Base-by-base conservation (phyloP, 1,284 basidiomycete species). In the Papiliotrema fonsecae region DNA sequence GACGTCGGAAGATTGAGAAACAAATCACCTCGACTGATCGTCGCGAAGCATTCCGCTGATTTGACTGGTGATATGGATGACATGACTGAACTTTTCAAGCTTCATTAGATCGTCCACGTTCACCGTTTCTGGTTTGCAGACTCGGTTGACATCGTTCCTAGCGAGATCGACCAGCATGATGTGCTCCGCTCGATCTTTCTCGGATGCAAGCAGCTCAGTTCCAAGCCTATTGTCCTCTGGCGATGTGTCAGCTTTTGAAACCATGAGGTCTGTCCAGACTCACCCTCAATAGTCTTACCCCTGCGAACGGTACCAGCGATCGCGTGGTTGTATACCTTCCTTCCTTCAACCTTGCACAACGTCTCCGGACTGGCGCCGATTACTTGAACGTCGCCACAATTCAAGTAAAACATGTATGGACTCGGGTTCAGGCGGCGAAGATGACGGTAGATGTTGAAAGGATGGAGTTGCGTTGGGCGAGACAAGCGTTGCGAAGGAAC, bases 91-190 rank as follows among this genome's bases (percentile, higher is more conserved):
- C 73, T 88, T 94, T 71, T 98, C 90, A 19, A 99, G 74, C 55
- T 79, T 78, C 91, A 98, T 97, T 48, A 99, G 80, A 53, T 89
- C 84, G 73, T 98, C 96, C 22, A 99, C 93, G 63, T 92, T 87
- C 62, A 97, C 94, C 0, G 94, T 97, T 68, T 84, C 81, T 5
- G 96, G 92, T 61, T 90, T 83, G 79, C 94, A 98, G 22, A 98
- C 90, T 21, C 96, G 84, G 72, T 97, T 97, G 57, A 99, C 92
- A 68, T 99, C 96, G 77, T 99, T 99, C n/a, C 96, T 80, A 6
- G 96, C 96, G 51, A 99, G 80, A 74, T 99, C 96, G 48, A 98
- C 92, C 47, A 99, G 81, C 96, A 98, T 98, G 69, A 98, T 93
- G 68, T 99, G 94, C 69, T 99, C 96, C 24, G 96, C 92, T 35